Base-by-base conservation (phyloP, 495 filamentous ascomycete genomes). In the Saxophila tyrrhenica region DNA sequence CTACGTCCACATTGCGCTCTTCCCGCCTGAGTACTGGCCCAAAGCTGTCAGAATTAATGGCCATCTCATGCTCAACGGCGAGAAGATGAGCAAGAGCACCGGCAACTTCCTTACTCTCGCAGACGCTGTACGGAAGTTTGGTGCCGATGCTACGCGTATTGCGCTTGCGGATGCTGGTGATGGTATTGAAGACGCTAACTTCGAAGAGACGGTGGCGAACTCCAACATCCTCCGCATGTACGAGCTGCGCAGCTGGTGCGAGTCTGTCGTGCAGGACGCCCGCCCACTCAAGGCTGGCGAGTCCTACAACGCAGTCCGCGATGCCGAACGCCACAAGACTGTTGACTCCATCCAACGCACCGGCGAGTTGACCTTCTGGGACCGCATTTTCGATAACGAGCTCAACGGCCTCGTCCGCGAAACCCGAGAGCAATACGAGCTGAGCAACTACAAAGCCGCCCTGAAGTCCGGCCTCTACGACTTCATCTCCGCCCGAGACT, bases 21-120 rank as follows among this genome's bases (percentile, higher is more conserved):
- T 94, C 75, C 79, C 83, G 10, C 73, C 77, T 41, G 79, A 94
- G 63, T 89, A 86, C 74, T 95, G 89, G 89, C 91, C 90, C 17
- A 75, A 76, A 48, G 81, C 81, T 48, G 73, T 97, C 51, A 82
- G 92, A 51, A 81, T 83, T 39, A 98, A 98, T 65, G 92, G 92
- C 8, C 91, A 95, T 71, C 76, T 96, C 56, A 79, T 94, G 64
- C 77, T 97, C 46, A 97, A 96, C 64, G 90, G 89, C 38, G 87
- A 94, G 58, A 98, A 96, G 75, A 96, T 97, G 92, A 82, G 79
- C 68, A 98, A 98, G 73, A 85, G 79, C 54, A 94, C 88, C 3
- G 89, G 91, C 61, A 96, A 96, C 71, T 98, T 98, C 73, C 75
- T 98, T 63, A 98, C 91, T 20, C 74, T 98, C 23, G 79, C 83